Percentiles rank a stretch among this genome's conserved stretches.
phyloP scores from a whole-genome alignment of 805 yeast genomes.

The Spathaspora hagerdaliae region DNA sequence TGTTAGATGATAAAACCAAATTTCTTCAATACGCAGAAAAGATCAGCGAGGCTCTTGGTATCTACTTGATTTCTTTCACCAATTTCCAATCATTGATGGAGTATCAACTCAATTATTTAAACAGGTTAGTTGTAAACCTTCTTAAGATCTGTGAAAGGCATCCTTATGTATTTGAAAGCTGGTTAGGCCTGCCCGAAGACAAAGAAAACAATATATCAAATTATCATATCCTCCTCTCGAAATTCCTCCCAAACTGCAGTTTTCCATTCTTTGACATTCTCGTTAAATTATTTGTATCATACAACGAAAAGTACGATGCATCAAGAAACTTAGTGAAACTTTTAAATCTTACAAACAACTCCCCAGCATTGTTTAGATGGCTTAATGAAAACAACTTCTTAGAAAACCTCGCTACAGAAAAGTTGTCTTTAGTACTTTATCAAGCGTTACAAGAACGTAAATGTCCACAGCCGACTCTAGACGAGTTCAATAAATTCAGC shows the following conservation, averaged over 20 bases:
- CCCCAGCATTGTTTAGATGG: slow-evolving; percentile 1
- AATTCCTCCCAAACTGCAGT: background rate
- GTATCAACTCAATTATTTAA: slow-evolving; percentile 6
- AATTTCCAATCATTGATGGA: slow-evolving; percentile 4
- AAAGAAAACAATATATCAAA: background rate
- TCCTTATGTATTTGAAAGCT: slow-evolving; percentile 7
- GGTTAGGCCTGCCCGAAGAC: slow-evolving; percentile 3
- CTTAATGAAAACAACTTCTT: background rate
- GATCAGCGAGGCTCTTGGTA: slow-evolving; percentile 6
- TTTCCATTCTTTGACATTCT: slow-evolving; percentile 20
- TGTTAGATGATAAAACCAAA: slow-evolving; percentile 3
- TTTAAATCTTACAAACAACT: slow-evolving; percentile 5
- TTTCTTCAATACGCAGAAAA: background rate
- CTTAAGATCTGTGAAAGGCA: slow-evolving; percentile 7
- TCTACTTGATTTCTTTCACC: slow-evolving; percentile 5
- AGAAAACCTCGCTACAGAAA: background rate
- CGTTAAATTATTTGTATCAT: slow-evolving; percentile 10
- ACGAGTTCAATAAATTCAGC: slow-evolving; percentile 1
- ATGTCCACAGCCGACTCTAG: background rate
- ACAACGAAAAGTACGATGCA: background rate
- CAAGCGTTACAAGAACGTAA: background rate
- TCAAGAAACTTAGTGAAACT: background rate
- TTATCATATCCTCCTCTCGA: background rate
- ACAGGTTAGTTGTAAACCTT: slow-evolving; percentile 5
- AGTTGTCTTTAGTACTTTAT: background rate